A percentile compares a stretch with the other conserved stretches of the same genome.
These are phyloP conservation scores for Ceratocystis colombiana DNA, from an alignment of 2,329 filamentous ascomycete genomes.

Conservation along the genomic window DNA sequence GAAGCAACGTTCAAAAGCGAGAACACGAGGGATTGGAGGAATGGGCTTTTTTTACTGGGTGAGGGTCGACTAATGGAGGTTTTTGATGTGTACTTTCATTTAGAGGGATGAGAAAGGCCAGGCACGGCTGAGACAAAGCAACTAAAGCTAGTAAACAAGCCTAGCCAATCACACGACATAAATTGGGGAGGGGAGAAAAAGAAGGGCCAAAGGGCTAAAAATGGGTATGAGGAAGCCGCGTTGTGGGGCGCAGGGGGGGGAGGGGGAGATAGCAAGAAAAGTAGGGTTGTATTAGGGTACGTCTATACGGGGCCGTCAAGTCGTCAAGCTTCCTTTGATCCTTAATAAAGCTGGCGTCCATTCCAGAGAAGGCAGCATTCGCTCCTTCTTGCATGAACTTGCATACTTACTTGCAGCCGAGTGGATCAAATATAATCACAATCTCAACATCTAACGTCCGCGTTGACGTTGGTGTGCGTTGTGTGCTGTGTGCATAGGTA, in stretches of 20 bases:
- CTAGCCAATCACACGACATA: slow-evolving; percentile 16
- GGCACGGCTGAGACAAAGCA: slow-evolving; percentile 22
- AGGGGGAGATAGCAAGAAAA: neutral
- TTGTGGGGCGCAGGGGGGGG: neutral
- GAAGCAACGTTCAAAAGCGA: slow-evolving; percentile 7
- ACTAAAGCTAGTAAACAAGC: slow-evolving; percentile 21
- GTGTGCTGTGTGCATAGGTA: neutral
- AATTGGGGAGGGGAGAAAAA: slow-evolving; percentile 2
- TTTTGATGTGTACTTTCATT: slow-evolving; percentile 17
- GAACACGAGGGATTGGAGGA: slow-evolving; percentile 16
- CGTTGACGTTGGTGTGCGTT: neutral
- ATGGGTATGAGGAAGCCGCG: neutral
- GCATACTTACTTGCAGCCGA: too few relatives aligned
- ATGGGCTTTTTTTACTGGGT: neutral
- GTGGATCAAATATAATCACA: too few relatives aligned
- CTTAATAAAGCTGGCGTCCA: neutral
- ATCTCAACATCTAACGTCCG: too few relatives aligned
- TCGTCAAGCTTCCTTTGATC: neutral
- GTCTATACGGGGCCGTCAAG: neutral
- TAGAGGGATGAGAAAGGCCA: slow-evolving; percentile 20
- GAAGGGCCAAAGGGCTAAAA: neutral
- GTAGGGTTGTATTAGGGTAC: neutral
- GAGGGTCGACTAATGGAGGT: slow-evolving; percentile 3
- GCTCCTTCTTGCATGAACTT: neutral
- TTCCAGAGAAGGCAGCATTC: neutral